Evolutionary conservation across 2,329 filamentous ascomycete genomes (phyloP), one percentile per base, ranked within the genome.

Genomic region (Zymoseptoria crescenta): DNA sequence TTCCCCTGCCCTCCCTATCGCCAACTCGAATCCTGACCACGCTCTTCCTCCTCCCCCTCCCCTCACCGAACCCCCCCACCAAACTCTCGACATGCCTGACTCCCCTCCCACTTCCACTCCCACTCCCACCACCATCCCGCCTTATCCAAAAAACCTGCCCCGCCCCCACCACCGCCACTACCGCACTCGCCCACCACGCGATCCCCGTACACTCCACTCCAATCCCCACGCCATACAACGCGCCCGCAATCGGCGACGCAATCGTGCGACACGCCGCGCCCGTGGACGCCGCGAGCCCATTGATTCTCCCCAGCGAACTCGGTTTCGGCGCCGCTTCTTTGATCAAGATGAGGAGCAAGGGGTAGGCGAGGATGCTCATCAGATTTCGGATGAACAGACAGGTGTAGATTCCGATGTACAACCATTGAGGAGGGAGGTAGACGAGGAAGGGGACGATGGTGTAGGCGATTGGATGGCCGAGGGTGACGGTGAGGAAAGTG

Each of bases 191-290:
- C 82, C 83, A 86, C 83, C 83, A 86, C 2, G 84, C 81, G 50
- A 87, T 70, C n/a, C 82, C 81, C 1, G 83, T 85, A 60, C 83
- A 83, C 8, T 79, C 76, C 27, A 83, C 74, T 24, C 80, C 74
- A 30, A 79, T 81, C 4, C 85, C 85, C 2, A 83, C 68, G 16
- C 83, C 83, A 66, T 89, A 90, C 4, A 90, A 76, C 30, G 85
- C 79, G 1, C 87, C 87, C 2, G 85, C 84, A 28, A 89, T 73
- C 0, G 87, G 87, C 21, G 86, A 87, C 1, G 86, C 85, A 48
- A 89, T 70, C 0, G 85, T 89, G n/a, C 87, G 80, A 59, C 85
- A 86, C 4, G 84, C 82, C 20, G 87, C 88, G n/a, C 86, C 87
- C 1, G 83, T 86, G 2, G 84, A 87, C 61, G 88, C 88, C 53